These are phyloP conservation scores for Zasmidium citrigriseum DNA, from an alignment of 2,329 filamentous ascomycete genomes.

Conservation along the genomic window DNA sequence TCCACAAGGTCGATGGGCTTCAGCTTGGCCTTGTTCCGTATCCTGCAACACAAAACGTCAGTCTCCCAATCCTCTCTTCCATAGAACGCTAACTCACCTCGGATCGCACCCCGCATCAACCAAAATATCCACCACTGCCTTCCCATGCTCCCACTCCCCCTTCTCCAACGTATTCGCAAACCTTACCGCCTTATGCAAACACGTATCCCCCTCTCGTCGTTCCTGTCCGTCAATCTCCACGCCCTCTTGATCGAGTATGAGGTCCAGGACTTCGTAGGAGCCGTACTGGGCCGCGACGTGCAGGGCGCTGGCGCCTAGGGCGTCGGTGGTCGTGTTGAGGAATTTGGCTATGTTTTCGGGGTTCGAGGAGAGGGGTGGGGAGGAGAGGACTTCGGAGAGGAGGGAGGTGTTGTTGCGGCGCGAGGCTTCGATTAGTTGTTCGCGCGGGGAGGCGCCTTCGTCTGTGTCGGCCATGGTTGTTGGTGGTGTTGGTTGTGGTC, in stretches of 20 bases:
- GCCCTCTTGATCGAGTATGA: constrained; percentile 78
- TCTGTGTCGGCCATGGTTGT: constrained; percentile 29
- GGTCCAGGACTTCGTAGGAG: constrained; percentile 82
- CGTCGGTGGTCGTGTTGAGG: constrained; percentile 82
- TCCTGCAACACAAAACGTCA: constrained; percentile 33
- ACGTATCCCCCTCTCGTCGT: constrained; percentile 72
- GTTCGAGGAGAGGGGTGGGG: constrained; percentile 45
- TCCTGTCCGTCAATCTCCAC: constrained; percentile 82
- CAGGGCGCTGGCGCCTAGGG: constrained; percentile 84
- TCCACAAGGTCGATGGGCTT: constrained; percentile 73
- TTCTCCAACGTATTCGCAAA: constrained; percentile 70
- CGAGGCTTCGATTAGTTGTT: constrained; percentile 89
- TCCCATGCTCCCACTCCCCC: constrained; percentile 65
- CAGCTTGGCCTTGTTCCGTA: constrained; percentile 72
- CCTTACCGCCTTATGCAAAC: constrained; percentile 75
- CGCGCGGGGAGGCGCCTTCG: constrained; percentile 80
- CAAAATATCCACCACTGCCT: constrained; percentile 73
- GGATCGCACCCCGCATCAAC: constrained; percentile 74
- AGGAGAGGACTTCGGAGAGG: constrained; percentile 70
- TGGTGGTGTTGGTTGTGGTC: background rate
- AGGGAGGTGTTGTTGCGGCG: constrained; percentile 90
- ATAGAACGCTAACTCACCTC: constrained; percentile 44
- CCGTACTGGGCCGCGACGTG: constrained; percentile 86
- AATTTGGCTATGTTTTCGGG: constrained; percentile 69
- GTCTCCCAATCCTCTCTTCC: background rate